Evolutionary conservation across 23 red algal genomes (phyloP).

Genomic region (Cyanidioschyzon merolae): DNA sequence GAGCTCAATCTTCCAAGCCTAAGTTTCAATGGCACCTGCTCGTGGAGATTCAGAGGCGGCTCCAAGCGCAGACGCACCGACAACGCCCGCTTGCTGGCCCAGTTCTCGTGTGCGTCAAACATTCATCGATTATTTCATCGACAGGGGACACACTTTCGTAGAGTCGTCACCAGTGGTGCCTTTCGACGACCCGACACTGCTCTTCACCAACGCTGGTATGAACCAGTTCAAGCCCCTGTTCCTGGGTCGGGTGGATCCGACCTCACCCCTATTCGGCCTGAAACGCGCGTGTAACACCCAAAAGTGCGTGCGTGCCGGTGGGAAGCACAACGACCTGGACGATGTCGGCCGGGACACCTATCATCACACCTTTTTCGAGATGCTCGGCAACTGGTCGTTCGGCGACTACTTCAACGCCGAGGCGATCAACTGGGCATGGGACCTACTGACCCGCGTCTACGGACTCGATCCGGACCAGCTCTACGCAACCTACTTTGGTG

Average conservation of each 20-base stretch:
- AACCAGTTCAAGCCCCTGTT: constrained; percentile 99
- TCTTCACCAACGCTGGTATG: constrained; percentile 99
- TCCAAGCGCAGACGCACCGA: too few relatives aligned
- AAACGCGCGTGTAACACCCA: constrained; percentile 83
- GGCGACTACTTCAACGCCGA: constrained; percentile 92
- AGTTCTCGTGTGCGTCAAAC: constrained; percentile 39
- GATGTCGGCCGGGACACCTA: constrained; percentile 98
- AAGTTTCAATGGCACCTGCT: too few relatives aligned
- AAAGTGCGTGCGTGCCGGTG: constrained; percentile 97
- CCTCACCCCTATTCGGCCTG: constrained; percentile 43
- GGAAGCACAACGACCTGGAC: constrained; percentile 99
- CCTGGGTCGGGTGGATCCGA: constrained; percentile 63
- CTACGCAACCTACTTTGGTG: constrained; percentile 97
- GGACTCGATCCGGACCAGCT: constrained; percentile 43
- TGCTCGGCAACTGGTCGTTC: constrained; percentile 99
- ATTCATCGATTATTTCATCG: constrained; percentile 72
- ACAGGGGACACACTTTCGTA: constrained; percentile 49
- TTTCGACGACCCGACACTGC: constrained; percentile 84
- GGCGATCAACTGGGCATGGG: constrained; percentile 70
- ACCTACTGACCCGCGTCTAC: constrained; percentile 48
- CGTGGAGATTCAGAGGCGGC: too few relatives aligned
- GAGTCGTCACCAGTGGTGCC: constrained; percentile 73
- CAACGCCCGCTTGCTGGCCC: too few relatives aligned
- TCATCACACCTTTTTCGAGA: constrained; percentile 99
- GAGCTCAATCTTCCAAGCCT: too few relatives aligned